Conservation (phyloP, 2,329 filamentous ascomycete species). For the Colletotrichum filicis region DNA sequence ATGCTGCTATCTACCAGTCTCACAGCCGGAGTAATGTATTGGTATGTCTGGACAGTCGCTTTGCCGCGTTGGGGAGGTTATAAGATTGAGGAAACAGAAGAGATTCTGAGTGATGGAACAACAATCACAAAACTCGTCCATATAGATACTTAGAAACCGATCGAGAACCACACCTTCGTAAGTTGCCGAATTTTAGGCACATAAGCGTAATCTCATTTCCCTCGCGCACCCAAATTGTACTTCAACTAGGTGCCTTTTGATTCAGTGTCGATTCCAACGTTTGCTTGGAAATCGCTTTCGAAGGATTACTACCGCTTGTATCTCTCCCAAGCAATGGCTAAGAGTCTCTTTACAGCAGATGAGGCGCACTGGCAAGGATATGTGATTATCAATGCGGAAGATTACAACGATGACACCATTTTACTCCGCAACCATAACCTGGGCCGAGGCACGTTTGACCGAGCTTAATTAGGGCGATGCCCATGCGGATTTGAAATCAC, state of each 20-base stretch:
- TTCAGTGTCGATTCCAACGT: no score
- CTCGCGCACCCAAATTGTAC: no score
- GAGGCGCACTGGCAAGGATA: not conserved
- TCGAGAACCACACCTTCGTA: no score
- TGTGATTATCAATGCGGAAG: not conserved
- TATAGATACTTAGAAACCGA: not conserved
- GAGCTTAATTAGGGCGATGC: not conserved
- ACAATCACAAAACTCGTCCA: slow-evolving; percentile 68
- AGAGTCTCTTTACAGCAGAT: no score
- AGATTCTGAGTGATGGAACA: slow-evolving; percentile 73
- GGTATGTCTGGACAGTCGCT: slow-evolving; percentile 73
- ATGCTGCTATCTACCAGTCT: slow-evolving; percentile 55
- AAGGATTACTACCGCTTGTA: no score
- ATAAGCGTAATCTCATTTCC: no score
- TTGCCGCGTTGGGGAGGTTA: slow-evolving; percentile 71
- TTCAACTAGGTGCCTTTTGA: no score
- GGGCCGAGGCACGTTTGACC: not conserved
- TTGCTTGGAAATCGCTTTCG: no score
- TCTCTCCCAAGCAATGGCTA: no score
- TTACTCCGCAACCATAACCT: not conserved
- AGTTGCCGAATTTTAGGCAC: no score
- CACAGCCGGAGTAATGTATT: slow-evolving; percentile 70
- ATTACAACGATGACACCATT: not conserved
- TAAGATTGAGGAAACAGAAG: slow-evolving; percentile 69
- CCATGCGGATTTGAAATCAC: slow-evolving; percentile 12